phyloP scores from a whole-genome alignment of 73 alveolate species.

The Uronychia binucleata region DNA sequence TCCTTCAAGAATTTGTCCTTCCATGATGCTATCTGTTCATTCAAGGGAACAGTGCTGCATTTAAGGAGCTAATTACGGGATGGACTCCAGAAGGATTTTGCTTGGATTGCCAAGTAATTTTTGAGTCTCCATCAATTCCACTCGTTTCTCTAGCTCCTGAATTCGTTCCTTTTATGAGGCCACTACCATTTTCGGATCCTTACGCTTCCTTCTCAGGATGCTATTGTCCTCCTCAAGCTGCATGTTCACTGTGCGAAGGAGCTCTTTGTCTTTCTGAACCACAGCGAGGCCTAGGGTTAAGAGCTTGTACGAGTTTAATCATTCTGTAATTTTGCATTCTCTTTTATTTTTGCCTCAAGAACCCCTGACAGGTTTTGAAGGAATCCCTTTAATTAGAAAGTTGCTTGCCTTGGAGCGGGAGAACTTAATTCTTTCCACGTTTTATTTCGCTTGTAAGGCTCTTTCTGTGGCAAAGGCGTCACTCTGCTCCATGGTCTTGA shows the following conservation, averaged over 20 bases:
- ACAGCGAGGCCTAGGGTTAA: neutral
- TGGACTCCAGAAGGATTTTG: neutral
- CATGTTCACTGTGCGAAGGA: neutral
- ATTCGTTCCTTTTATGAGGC: neutral
- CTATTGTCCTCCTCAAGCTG: neutral
- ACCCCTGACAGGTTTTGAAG: neutral
- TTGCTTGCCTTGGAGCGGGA: neutral
- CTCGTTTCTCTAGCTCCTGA: neutral
- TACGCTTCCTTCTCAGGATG: neutral
- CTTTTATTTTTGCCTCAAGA: neutral
- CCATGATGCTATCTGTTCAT: neutral
- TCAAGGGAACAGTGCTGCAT: neutral
- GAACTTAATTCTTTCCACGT: too few relatives aligned
- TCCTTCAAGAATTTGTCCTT: neutral
- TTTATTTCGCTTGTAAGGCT: neutral
- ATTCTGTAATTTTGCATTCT: neutral
- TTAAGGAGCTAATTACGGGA: neutral
- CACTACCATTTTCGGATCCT: neutral
- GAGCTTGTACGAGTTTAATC: neutral
- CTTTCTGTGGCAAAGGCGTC: neutral
- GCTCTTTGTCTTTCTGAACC: neutral
- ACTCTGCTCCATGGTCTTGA: neutral
- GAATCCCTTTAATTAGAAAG: neutral
- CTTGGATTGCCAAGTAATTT: neutral
- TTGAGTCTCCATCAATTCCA: neutral